Evolutionary conservation across 345 rosid genomes (phyloP).

Genomic region (Acer saccharum): DNA sequence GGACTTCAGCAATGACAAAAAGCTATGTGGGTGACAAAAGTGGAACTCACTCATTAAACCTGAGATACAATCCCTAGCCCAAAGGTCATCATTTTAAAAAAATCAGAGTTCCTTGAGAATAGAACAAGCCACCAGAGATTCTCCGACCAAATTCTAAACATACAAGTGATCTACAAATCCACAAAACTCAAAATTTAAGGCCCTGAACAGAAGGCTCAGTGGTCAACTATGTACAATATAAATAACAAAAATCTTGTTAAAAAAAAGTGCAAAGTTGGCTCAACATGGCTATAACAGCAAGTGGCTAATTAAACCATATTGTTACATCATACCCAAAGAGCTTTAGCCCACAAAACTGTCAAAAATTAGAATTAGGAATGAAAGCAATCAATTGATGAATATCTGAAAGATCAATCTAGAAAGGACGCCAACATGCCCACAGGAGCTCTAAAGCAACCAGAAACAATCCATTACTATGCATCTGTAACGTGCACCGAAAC

Average conservation of each 20-base stretch:
- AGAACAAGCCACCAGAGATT: constrained; percentile 5
- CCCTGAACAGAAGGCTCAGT: background rate
- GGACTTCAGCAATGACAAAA: background rate
- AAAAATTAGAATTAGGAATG: constrained; percentile 8
- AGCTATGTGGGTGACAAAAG: background rate
- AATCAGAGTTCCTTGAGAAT: background rate
- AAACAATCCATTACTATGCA: constrained; percentile 22
- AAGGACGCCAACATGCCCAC: constrained; percentile 23
- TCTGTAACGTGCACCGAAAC: constrained; percentile 1
- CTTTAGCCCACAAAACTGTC: background rate
- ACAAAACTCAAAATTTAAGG: constrained; percentile 7
- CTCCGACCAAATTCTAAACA: constrained; percentile 6
- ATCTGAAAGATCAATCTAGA: constrained; percentile 16
- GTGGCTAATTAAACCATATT: constrained; percentile 11
- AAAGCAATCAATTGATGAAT: constrained; percentile 12
- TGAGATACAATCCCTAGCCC: background rate
- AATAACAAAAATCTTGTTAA: background rate
- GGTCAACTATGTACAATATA: constrained; percentile 1
- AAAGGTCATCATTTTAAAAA: background rate
- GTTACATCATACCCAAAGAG: constrained; percentile 19
- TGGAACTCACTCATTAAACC: background rate
- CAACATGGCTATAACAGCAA: background rate
- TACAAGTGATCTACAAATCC: constrained; percentile 11
- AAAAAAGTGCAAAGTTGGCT: constrained; percentile 8
- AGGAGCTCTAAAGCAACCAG: constrained; percentile 37